Evolutionary conservation across 2,329 filamentous ascomycete species (phyloP).

Genomic region (Penicillium sp.): DNA sequence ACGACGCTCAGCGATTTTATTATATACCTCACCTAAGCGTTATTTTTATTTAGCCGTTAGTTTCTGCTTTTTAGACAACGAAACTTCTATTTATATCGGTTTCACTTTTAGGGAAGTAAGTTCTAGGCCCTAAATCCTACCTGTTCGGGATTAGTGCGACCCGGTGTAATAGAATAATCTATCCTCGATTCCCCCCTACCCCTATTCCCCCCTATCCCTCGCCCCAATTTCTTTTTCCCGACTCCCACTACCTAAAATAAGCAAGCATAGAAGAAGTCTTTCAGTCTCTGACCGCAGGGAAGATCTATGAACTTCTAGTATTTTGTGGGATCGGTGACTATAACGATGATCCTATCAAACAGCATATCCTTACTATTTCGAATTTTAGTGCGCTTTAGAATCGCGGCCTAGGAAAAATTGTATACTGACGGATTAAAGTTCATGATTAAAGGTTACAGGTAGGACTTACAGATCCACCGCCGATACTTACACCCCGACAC

Average conservation of each 20-base stretch:
- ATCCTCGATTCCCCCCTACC: background rate
- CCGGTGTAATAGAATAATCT: background rate
- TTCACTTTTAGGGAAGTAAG: too few species aligned
- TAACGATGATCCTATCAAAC: constrained; percentile 6
- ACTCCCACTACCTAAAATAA: background rate
- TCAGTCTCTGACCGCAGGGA: constrained; percentile 6
- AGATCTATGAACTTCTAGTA: constrained; percentile 5
- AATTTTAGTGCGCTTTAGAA: background rate
- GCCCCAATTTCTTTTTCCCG: background rate
- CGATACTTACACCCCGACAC: background rate
- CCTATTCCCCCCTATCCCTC: background rate
- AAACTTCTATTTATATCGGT: too few species aligned
- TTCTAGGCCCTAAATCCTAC: too few species aligned
- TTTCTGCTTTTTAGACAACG: too few species aligned
- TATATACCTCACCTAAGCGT: too few species aligned
- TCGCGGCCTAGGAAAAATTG: background rate
- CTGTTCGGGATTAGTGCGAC: too few species aligned
- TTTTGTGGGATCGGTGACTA: constrained; percentile 3
- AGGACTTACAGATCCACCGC: constrained; percentile 5
- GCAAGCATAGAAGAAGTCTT: constrained; percentile 6
- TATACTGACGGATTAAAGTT: background rate
- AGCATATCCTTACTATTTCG: background rate
- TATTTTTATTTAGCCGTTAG: too few species aligned
- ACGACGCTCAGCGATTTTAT: too few species aligned
- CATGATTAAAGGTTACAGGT: background rate